Percentiles rank a stretch among this genome's conserved stretches.
These are phyloP conservation scores for Dittrichia graveolens DNA, from an alignment of 129 eudicot genomes.

Conservation along the genomic window DNA sequence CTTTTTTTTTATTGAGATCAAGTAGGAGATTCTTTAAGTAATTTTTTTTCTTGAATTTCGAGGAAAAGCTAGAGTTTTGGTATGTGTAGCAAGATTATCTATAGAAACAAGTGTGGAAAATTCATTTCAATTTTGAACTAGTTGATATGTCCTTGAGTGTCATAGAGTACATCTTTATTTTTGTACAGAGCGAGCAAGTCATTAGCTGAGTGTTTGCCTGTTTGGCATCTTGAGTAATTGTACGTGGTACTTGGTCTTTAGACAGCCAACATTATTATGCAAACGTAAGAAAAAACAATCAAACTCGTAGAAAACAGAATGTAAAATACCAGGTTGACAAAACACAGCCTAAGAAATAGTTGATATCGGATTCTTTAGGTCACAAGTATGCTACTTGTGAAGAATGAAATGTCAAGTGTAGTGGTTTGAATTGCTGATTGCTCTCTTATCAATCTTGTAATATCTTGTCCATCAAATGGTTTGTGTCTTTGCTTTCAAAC, in stretches of 20 bases:
- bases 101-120: neutral
- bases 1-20: neutral
- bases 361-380: too few species aligned
- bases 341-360: conserved; percentile 2
- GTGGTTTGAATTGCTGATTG: too few species aligned
- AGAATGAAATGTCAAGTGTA: too few species aligned
- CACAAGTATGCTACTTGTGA: too few species aligned
- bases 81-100: neutral
- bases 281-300: neutral
- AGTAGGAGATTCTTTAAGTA: neutral
- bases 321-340: neutral
- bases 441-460: neutral
- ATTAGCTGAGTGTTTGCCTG: neutral
- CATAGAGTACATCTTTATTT: neutral
- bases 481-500: neutral
- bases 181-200: neutral
- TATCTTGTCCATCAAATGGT: neutral
- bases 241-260: conserved; percentile 10
- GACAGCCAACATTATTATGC: neutral
- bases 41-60: neutral
- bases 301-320: too few species aligned
- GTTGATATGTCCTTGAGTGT: neutral
- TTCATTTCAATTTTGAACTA: neutral
- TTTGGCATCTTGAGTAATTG: neutral
- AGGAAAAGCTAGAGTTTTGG: neutral